Conservation (phyloP, 2,329 filamentous ascomycete genomes). For the Sporothrix inflata region DNA sequence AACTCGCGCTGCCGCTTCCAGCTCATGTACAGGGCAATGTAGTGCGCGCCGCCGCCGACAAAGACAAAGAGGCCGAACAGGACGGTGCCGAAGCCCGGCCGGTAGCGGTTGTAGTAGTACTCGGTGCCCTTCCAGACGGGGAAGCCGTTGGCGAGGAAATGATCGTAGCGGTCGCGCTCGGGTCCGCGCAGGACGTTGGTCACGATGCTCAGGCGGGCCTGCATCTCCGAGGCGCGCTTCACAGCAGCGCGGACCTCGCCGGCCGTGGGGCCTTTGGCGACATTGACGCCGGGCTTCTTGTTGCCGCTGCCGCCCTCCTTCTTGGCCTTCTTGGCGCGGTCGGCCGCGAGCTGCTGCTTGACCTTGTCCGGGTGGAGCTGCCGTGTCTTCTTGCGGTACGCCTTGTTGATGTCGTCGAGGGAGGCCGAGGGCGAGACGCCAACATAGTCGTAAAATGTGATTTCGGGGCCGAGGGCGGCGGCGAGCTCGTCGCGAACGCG, state of each 20-base stretch:
- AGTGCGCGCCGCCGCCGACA: slow-evolving; percentile 84
- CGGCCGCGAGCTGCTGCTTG: slow-evolving; percentile 76
- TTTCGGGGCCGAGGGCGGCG: slow-evolving; percentile 71
- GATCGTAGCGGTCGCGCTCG: slow-evolving; percentile 85
- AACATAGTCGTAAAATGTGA: slow-evolving; percentile 94
- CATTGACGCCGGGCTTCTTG: slow-evolving; percentile 64
- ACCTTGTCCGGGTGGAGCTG: slow-evolving; percentile 94
- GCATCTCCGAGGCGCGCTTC: slow-evolving; percentile 80
- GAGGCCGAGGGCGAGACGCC: slow-evolving; percentile 73
- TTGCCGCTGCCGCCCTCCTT: slow-evolving; percentile 53
- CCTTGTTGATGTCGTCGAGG: slow-evolving; percentile 89
- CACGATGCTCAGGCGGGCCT: slow-evolving; percentile 82
- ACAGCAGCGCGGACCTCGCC: slow-evolving; percentile 76
- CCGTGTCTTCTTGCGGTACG: slow-evolving; percentile 85
- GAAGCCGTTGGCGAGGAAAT: slow-evolving; percentile 92
- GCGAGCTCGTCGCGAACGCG: slow-evolving; percentile 86
- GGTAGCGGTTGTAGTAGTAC: slow-evolving; percentile 96
- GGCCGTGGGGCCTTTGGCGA: slow-evolving; percentile 71
- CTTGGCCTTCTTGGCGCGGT: slow-evolving; percentile 60
- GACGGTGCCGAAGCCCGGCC: slow-evolving; percentile 86
- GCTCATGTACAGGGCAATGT: slow-evolving; percentile 79
- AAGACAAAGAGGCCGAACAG: slow-evolving; percentile 79
- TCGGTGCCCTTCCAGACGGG: slow-evolving; percentile 95
- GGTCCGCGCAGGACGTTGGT: slow-evolving; percentile 82
- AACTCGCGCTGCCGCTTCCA: slow-evolving; percentile 92